Conservation (phyloP, 495 filamentous ascomycete species). For the Penicillium cinerascens region DNA sequence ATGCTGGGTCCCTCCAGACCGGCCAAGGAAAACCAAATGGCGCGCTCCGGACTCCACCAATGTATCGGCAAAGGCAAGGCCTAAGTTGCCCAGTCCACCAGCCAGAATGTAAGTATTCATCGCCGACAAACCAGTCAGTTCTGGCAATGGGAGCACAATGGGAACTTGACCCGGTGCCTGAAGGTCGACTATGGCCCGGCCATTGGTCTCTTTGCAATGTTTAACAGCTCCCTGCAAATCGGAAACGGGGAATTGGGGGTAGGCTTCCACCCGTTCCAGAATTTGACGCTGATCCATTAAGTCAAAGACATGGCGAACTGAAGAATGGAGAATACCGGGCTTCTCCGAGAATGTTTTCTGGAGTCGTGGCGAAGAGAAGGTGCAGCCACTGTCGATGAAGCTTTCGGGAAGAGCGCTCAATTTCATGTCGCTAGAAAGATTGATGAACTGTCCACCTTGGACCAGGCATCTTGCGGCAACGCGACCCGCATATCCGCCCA, state of each 20-base stretch:
- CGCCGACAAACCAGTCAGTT: conserved; percentile 7
- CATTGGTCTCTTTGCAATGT: conserved; percentile 4
- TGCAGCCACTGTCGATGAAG: conserved; percentile 21
- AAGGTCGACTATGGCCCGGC: conserved; percentile 13
- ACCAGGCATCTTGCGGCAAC: conserved; percentile 19
- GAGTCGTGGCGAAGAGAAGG: conserved; percentile 12
- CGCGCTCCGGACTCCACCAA: conserved; percentile 34
- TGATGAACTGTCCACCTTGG: conserved; percentile 20
- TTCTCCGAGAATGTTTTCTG: conserved; percentile 12
- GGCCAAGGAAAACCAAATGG: conserved; percentile 34
- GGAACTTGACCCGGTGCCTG: conserved; percentile 18
- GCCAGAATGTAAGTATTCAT: conserved; percentile 28
- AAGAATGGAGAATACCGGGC: conserved; percentile 11
- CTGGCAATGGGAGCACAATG: conserved; percentile 16
- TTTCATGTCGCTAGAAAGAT: conserved; percentile 23
- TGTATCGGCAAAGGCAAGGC: conserved; percentile 29
- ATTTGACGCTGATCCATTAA: conserved; percentile 18
- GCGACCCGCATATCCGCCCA: conserved; percentile 17
- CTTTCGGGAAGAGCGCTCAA: conserved; percentile 18
- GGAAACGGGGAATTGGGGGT: conserved; percentile 11
- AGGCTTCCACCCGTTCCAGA: conserved; percentile 13
- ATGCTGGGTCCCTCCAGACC: conserved; percentile 23
- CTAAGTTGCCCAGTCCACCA: conserved; percentile 36
- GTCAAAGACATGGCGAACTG: conserved; percentile 10
- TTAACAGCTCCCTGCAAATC: conserved; percentile 13